phyloP scores from a whole-genome alignment of 331 rosid genomes.

The Rosa hybrid region DNA sequence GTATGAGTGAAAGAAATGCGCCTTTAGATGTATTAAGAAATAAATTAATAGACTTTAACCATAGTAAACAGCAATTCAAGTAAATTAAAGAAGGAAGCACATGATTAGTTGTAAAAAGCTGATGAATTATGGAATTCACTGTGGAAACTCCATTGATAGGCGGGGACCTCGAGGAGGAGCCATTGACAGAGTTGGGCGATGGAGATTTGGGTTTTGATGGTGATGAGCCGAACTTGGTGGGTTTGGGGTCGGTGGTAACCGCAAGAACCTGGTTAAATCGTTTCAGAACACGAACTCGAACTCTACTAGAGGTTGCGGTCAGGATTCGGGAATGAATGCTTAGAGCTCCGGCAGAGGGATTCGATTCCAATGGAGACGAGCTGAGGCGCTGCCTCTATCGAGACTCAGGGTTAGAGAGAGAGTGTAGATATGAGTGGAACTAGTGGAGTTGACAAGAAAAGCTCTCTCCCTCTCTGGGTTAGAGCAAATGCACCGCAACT shows the following conservation, averaged over 20 bases:
- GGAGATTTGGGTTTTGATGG: not conserved
- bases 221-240: constrained; percentile 9
- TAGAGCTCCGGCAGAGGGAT: constrained; percentile 27
- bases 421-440: not conserved
- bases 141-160: constrained; percentile 45
- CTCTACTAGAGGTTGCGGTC: not conserved
- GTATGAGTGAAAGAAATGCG: no score
- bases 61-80: not conserved
- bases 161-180: constrained; percentile 40
- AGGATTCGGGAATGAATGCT: no score
- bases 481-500: no score
- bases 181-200: not conserved
- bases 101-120: not conserved
- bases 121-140: no score
- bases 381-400: constrained; percentile 76
- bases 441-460: no score
- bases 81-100: not conserved
- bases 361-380: constrained; percentile 64
- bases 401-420: not conserved
- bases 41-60: no score
- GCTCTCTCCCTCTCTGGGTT: no score
- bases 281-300: constrained; percentile 34
- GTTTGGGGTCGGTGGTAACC: constrained; percentile 67
- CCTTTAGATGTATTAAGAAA: no score
- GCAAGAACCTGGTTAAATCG: constrained; percentile 52